Evolutionary conservation across 2,329 filamentous ascomycete species (phyloP), one percentile per base, ranked within the genome.

Genomic region (Monosporascus sp.): DNA sequence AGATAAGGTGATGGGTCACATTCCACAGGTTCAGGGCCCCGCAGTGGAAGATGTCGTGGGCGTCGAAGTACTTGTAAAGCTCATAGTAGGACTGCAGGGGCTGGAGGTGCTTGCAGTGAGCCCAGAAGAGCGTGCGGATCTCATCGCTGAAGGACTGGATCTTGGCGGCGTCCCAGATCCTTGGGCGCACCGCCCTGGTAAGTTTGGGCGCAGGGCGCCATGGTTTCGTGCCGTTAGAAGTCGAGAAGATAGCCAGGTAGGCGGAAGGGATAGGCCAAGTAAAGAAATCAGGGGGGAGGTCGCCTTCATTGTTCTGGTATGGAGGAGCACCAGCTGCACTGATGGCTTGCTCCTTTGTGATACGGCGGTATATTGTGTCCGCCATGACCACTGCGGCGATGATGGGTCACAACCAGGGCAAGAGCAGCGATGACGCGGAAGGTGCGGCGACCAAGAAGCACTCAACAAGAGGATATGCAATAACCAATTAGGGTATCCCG

Each of bases 1-100:
- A 65, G 41, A 60, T 63, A 1, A 79, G 61, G 8, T 70, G 68
- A 31, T 72, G 69, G 45, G 78, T 58, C 36, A 80, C 67, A 25
- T 74, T 74, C 72, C 72, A 77, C 14, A 80, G 65, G 55, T 81
- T 81, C 55, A 73, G 65, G 0, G 73, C 74, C 7, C 78, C 78
- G 14, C 72, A 66, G 37, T 68, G 48, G 61, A 77, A 81, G 27
- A 81, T 65, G 49, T 81, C 78, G 9, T 63, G 54, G 1, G 71
- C 68, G 56, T 81, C 78, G 48, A 77, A 81, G 57, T 75, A 80
- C 2, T 63, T 59, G 66, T 74, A 79, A 22, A 81, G 62, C 25
- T 76, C 72, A 37, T 70, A 68, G 64, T 70, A 76, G 55, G 52
- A 64, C 27, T 62, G 17, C 3, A 57, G 49, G 3, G 48, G 37